Percentiles rank a stretch among this genome's conserved stretches.
These are phyloP conservation scores for Candida taoyuanica DNA, from an alignment of 805 yeast genomes.

Conservation along the genomic window DNA sequence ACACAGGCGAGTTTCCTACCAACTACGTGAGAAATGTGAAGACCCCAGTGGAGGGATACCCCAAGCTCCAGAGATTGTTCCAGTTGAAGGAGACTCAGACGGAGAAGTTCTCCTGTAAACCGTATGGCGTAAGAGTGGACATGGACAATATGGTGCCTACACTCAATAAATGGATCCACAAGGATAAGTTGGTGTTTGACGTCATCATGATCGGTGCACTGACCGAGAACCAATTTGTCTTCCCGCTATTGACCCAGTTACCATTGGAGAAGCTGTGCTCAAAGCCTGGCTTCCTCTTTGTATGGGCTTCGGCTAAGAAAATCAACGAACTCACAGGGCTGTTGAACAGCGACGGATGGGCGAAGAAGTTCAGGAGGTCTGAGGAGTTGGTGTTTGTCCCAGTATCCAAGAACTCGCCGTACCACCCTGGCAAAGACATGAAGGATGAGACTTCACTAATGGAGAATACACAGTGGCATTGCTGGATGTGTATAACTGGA, in stretches of 20 bases:
- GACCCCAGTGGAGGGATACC: constrained; percentile 78
- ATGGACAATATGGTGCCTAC: constrained; percentile 50
- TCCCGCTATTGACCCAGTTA: constrained; percentile 54
- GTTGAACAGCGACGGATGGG: constrained; percentile 49
- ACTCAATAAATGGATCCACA: constrained; percentile 56
- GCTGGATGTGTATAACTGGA: constrained; percentile 97
- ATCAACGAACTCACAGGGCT: constrained; percentile 57
- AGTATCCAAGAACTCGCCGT: constrained; percentile 56
- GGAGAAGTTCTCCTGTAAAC: constrained; percentile 46
- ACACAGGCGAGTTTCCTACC: constrained; percentile 58
- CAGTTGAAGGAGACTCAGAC: constrained; percentile 60
- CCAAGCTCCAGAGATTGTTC: constrained; percentile 68
- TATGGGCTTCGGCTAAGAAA: constrained; percentile 82
- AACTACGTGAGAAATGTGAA: constrained; percentile 58
- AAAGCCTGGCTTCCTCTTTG: constrained; percentile 79
- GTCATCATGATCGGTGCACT: constrained; percentile 90
- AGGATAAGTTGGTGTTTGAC: constrained; percentile 65
- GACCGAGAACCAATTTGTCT: constrained; percentile 64
- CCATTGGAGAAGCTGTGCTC: constrained; percentile 74
- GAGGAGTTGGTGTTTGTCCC: constrained; percentile 87
- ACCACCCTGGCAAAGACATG: constrained; percentile 52
- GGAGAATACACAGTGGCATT: constrained; percentile 86
- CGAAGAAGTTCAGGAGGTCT: constrained; percentile 75
- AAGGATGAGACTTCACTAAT: constrained; percentile 46
- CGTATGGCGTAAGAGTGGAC: constrained; percentile 60